Percentiles rank a stretch among this genome's conserved stretches.
Evolutionary conservation across 768 basidiomycete species (phyloP).

Genomic region (Pulveroboletus ravenelii): DNA sequence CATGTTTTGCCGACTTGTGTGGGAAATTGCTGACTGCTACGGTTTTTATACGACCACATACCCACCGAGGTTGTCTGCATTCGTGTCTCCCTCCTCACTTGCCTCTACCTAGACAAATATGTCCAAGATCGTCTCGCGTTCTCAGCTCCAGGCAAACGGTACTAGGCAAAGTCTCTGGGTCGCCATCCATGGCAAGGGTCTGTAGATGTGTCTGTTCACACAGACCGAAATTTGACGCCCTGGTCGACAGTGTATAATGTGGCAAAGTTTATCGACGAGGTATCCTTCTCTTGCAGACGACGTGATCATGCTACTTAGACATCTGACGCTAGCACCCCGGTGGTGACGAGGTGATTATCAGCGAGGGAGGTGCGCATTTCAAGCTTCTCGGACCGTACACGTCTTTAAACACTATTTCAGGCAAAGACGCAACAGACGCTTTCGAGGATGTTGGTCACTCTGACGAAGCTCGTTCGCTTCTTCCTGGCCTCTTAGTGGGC

Average conservation of each 20-base stretch:
- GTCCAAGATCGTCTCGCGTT: constrained; percentile 58
- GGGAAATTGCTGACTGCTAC: constrained; percentile 25
- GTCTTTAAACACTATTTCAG: constrained; percentile 38
- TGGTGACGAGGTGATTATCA: constrained; percentile 95
- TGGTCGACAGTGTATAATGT: constrained; percentile 77
- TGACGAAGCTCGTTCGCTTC: constrained; percentile 87
- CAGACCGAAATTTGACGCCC: background rate
- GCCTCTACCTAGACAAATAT: constrained; percentile 22
- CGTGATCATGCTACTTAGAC: constrained; percentile 5
- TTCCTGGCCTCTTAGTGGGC: constrained; percentile 76
- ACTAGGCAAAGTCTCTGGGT: constrained; percentile 75
- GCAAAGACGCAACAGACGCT: constrained; percentile 94
- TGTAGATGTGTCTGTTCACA: constrained; percentile 2
- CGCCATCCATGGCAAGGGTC: constrained; percentile 83
- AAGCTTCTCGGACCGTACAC: constrained; percentile 1
- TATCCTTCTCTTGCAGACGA: constrained; percentile 29
- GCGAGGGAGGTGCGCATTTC: constrained; percentile 74
- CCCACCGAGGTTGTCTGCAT: background rate
- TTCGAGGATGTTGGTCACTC: constrained; percentile 99
- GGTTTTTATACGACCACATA: constrained; percentile 14
- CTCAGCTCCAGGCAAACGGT: constrained; percentile 75
- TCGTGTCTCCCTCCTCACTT: constrained; percentile 8
- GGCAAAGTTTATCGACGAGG: constrained; percentile 94
- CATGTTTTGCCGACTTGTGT: constrained; percentile 13
- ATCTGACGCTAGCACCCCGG: constrained; percentile 71